Percentiles rank a stretch among this genome's conserved stretches.
Conservation (phyloP, 495 filamentous ascomycete species). For the Penicillium taxi region DNA sequence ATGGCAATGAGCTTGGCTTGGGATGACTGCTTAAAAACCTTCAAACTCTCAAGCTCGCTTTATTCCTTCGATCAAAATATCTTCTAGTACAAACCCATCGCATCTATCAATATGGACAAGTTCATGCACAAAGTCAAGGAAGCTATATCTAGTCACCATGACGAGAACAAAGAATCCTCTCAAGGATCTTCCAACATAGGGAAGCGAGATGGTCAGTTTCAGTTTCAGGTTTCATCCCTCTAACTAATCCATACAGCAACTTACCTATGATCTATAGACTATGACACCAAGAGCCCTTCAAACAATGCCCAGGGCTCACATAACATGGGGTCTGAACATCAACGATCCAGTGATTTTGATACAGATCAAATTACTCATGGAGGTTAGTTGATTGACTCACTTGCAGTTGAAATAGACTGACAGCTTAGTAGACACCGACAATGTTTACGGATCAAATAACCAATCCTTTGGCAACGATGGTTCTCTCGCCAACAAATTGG, state of each 20-base stretch:
- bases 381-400: not conserved
- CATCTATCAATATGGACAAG: constrained; percentile 49
- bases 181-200: constrained; percentile 29
- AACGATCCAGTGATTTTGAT: constrained; percentile 10
- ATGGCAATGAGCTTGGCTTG: not conserved
- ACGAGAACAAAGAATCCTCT: constrained; percentile 31
- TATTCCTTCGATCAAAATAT: not conserved
- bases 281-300: constrained; percentile 6
- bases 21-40: not conserved
- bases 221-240: not conserved
- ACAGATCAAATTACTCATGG: not conserved
- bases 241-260: not conserved
- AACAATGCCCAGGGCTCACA: constrained; percentile 5
- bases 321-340: constrained; percentile 2
- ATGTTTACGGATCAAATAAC: constrained; percentile 4
- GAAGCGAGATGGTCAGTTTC: constrained; percentile 28
- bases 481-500: too few relatives aligned
- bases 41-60: not conserved
- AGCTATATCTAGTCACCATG: constrained; percentile 41
- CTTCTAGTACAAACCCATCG: not conserved
- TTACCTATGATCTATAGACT: constrained; percentile 22
- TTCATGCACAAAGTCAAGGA: constrained; percentile 71
- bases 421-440: constrained; percentile 4
- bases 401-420: too few relatives aligned
- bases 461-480: constrained; percentile 4